These are phyloP conservation scores for Salix brachista DNA, from an alignment of 345 rosid genomes.

Conservation along the genomic window DNA sequence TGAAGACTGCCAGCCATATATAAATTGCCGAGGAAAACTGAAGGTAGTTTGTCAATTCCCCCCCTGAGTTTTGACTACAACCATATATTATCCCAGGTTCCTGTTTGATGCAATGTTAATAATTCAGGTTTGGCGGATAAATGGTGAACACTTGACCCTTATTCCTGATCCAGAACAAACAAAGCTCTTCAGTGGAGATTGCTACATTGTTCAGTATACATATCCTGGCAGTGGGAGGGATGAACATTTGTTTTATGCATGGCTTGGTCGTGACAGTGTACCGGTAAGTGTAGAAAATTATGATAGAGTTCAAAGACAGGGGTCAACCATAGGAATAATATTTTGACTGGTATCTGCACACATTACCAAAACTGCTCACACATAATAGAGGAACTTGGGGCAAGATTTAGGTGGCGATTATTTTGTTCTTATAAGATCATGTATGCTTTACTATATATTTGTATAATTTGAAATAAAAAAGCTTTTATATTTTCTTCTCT, in stretches of 20 bases:
- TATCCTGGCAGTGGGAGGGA: slow-evolving; percentile 53
- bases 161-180: slow-evolving; percentile 55
- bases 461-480: no score
- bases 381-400: neutral
- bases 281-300: slow-evolving; percentile 35
- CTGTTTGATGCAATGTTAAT: slow-evolving; percentile 9
- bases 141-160: slow-evolving; percentile 49
- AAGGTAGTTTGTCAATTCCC: slow-evolving; percentile 40
- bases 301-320: neutral
- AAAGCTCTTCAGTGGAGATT: slow-evolving; percentile 72
- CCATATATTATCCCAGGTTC: neutral
- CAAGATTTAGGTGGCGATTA: neutral
- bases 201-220: slow-evolving; percentile 64
- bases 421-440: neutral
- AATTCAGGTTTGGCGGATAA: slow-evolving; percentile 72
- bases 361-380: neutral
- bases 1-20: slow-evolving; percentile 43
- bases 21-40: slow-evolving; percentile 54
- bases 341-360: neutral
- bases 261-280: slow-evolving; percentile 67
- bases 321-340: neutral
- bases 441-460: neutral
- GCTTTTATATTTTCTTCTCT: no score
- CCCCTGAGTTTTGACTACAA: slow-evolving; percentile 8
- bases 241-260: slow-evolving; percentile 54